Percentiles rank a stretch among this genome's conserved stretches.
These are phyloP conservation scores for Pseudogymnoascus destructans DNA, from an alignment of 2,329 filamentous ascomycete species.

Conservation along the genomic window DNA sequence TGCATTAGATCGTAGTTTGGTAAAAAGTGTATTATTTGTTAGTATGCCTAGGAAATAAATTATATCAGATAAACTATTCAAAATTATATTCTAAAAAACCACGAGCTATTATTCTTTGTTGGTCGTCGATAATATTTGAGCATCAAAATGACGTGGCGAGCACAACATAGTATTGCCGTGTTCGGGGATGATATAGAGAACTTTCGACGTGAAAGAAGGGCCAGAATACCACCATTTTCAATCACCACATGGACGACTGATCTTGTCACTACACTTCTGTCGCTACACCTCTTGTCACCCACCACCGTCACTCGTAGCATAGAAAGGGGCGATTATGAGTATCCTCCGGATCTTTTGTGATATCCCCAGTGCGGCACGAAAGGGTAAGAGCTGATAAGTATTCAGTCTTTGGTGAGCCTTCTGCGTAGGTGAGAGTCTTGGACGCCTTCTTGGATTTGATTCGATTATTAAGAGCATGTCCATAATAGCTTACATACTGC, in stretches of 20 bases:
- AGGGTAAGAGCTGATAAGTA: too few relatives aligned
- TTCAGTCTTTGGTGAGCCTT: background rate
- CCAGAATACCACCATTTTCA: too few relatives aligned
- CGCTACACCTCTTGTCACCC: too few relatives aligned
- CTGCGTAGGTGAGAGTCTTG: background rate
- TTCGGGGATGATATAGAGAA: background rate
- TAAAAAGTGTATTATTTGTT: background rate
- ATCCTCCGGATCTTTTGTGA: too few relatives aligned
- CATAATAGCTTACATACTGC: slow-evolving; percentile 1
- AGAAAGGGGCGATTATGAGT: too few relatives aligned
- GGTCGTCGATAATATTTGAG: background rate
- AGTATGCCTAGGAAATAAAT: background rate
- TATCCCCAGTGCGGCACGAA: too few relatives aligned
- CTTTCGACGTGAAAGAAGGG: background rate
- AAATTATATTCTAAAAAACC: background rate
- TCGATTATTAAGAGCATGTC: background rate
- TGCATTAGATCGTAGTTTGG: background rate
- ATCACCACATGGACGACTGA: too few relatives aligned
- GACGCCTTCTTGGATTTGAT: background rate
- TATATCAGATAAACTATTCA: background rate
- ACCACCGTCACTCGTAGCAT: too few relatives aligned
- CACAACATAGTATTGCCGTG: background rate
- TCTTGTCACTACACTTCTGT: too few relatives aligned
- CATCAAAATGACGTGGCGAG: background rate
- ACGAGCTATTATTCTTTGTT: background rate